Conservation (phyloP, 192 early-diverging fungal species). For the Podila verticillata region DNA sequence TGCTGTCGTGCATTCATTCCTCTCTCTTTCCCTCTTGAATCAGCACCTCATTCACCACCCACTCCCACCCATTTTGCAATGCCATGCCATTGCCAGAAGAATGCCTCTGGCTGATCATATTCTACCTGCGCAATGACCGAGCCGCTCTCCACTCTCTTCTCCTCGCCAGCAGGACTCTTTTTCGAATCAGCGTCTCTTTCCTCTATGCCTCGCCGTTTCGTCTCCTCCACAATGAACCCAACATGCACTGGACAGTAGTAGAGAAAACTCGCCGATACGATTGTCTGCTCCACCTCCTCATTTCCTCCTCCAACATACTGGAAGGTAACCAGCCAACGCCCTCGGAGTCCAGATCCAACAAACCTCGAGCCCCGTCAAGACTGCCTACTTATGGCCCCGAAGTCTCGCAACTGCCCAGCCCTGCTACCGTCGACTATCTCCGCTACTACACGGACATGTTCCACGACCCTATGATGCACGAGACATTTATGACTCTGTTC, state of each 20-base stretch:
- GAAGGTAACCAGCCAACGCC: constrained; percentile 1
- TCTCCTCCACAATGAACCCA: constrained; percentile 27
- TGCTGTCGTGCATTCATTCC: background rate
- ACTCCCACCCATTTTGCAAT: too few species aligned
- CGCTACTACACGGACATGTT: constrained; percentile 43
- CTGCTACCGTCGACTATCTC: constrained; percentile 44
- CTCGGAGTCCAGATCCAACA: background rate
- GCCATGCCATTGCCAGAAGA: constrained; percentile 31
- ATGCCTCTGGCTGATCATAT: constrained; percentile 49
- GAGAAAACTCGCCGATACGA: constrained; percentile 35
- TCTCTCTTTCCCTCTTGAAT: too few species aligned
- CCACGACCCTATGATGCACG: constrained; percentile 48
- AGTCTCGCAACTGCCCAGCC: constrained; percentile 16
- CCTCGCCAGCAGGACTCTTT: constrained; percentile 18
- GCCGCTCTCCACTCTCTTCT: constrained; percentile 31
- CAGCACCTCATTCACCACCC: background rate
- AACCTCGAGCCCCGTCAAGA: background rate
- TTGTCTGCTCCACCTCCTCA: constrained; percentile 24
- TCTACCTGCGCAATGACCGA: constrained; percentile 23
- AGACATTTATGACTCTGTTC: constrained; percentile 46
- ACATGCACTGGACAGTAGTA: constrained; percentile 23
- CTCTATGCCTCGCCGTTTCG: constrained; percentile 43
- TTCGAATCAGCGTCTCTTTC: constrained; percentile 36
- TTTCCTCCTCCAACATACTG: constrained; percentile 33
- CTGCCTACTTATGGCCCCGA: constrained; percentile 41